A percentile compares a stretch with the other conserved stretches of the same genome.
phyloP scores from a whole-genome alignment of 768 basidiomycete species.

The Lactarius tabidus region DNA sequence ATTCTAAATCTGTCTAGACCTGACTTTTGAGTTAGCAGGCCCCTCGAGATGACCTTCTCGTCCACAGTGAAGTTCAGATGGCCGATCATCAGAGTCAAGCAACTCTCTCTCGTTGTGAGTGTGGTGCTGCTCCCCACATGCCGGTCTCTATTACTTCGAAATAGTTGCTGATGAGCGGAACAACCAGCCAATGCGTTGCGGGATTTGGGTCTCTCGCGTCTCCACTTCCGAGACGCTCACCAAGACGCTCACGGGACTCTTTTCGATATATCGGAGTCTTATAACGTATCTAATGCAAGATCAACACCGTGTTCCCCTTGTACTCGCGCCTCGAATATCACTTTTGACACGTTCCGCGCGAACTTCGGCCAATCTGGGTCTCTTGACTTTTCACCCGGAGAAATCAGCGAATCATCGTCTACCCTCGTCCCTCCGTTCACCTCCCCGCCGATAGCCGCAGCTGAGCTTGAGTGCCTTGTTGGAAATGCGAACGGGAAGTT shows the following conservation, averaged over 20 bases:
- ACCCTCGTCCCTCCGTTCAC: conserved; percentile 53
- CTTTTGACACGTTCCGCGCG: conserved; percentile 12
- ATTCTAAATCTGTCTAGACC: conserved; percentile 2
- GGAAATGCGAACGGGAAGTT: conserved; percentile 57
- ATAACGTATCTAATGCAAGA: neutral
- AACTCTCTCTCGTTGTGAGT: neutral
- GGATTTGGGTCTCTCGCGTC: neutral
- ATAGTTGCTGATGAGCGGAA: neutral
- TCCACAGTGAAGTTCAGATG: neutral
- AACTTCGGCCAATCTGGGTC: conserved; percentile 2
- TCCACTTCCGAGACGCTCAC: neutral
- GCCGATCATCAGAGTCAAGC: neutral
- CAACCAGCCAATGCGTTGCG: neutral
- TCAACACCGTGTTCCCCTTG: neutral
- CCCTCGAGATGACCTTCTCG: neutral
- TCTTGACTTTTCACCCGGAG: neutral
- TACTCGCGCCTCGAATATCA: neutral
- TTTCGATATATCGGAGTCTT: neutral
- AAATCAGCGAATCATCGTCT: conserved; percentile 28
- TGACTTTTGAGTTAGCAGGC: neutral
- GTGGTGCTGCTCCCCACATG: neutral
- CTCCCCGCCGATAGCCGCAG: conserved; percentile 46
- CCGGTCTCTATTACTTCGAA: no score
- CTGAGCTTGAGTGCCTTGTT: conserved; percentile 58
- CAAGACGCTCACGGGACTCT: neutral